A percentile compares a stretch with the other conserved stretches of the same genome.
phyloP scores from a whole-genome alignment of 495 filamentous ascomycete genomes.

The Elaphomyces granulatus region DNA sequence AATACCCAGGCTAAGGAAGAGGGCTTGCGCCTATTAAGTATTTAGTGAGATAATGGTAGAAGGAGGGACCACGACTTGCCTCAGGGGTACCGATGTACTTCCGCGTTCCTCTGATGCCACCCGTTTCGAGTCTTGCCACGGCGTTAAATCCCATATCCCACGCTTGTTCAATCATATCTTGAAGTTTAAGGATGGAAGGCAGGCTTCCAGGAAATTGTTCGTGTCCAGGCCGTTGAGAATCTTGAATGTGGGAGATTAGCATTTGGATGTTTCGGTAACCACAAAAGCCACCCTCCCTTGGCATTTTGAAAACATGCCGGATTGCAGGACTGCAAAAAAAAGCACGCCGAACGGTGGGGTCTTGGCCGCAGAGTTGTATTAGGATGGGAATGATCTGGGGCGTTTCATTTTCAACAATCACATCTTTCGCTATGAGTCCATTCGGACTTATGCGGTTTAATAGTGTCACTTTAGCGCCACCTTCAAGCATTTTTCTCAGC shows the following conservation, averaged over 20 bases:
- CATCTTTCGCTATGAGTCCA: constrained; percentile 29
- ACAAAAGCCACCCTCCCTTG: constrained; percentile 78
- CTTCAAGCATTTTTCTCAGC: constrained; percentile 54
- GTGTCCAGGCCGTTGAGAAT: constrained; percentile 38
- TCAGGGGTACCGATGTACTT: constrained; percentile 96
- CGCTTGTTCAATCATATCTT: constrained; percentile 77
- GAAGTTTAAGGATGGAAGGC: constrained; percentile 72
- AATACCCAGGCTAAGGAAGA: constrained; percentile 57
- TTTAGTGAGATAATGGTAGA: constrained; percentile 6
- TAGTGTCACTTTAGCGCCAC: constrained; percentile 41
- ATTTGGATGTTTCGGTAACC: constrained; percentile 98
- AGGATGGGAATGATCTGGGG: constrained; percentile 61
- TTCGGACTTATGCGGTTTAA: constrained; percentile 40
- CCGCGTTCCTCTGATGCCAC: constrained; percentile 71
- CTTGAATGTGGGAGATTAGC: constrained; percentile 65
- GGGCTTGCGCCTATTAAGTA: constrained; percentile 53
- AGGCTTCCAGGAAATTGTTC: constrained; percentile 43
- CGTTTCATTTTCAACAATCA: constrained; percentile 45
- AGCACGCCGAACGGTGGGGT: constrained; percentile 45
- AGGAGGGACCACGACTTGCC: constrained; percentile 28
- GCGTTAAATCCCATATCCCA: constrained; percentile 81
- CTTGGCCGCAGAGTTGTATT: constrained; percentile 53
- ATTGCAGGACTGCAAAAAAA: constrained; percentile 69
- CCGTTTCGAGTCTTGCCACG: constrained; percentile 63
- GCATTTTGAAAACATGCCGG: constrained; percentile 69